These are phyloP conservation scores for Blastomyces percursus DNA, from an alignment of 2,329 filamentous ascomycete genomes.

Conservation along the genomic window DNA sequence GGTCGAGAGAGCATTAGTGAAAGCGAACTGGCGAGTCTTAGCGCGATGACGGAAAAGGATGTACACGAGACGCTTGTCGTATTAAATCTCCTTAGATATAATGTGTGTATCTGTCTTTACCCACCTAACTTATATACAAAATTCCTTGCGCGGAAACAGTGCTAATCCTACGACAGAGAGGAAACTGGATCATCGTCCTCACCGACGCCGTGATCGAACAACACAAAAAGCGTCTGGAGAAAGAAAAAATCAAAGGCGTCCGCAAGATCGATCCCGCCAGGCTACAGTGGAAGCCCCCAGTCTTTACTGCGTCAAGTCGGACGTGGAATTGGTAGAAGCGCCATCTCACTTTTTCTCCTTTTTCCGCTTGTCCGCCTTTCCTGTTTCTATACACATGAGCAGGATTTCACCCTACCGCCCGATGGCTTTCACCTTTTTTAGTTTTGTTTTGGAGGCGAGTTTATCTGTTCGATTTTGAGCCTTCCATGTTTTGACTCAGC, in stretches of 20 bases:
- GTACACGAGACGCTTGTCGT: constrained; percentile 92
- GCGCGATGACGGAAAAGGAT: constrained; percentile 95
- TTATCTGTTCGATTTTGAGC: neutral
- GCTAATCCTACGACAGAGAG: constrained; percentile 45
- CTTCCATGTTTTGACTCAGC: neutral
- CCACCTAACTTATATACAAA: neutral
- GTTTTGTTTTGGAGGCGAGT: neutral
- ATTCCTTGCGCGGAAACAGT: neutral
- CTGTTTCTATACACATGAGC: neutral
- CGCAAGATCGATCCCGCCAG: constrained; percentile 61
- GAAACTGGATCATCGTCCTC: constrained; percentile 90
- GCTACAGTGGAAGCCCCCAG: constrained; percentile 91
- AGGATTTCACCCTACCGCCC: neutral
- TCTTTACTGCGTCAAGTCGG: constrained; percentile 77
- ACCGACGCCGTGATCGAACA: constrained; percentile 68
- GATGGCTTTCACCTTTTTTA: neutral
- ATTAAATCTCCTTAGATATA: constrained; percentile 88
- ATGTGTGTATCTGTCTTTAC: constrained; percentile 35
- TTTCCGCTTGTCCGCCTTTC: neutral
- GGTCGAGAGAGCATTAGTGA: constrained; percentile 62
- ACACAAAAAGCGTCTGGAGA: constrained; percentile 61
- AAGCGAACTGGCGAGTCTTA: constrained; percentile 64
- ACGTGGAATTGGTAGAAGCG: constrained; percentile 80
- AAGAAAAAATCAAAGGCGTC: constrained; percentile 66
- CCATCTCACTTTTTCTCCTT: neutral